A percentile compares a stretch with the other conserved stretches of the same genome.
phyloP scores from a whole-genome alignment of 345 rosid genomes.

The Lumnitzera racemosa region DNA sequence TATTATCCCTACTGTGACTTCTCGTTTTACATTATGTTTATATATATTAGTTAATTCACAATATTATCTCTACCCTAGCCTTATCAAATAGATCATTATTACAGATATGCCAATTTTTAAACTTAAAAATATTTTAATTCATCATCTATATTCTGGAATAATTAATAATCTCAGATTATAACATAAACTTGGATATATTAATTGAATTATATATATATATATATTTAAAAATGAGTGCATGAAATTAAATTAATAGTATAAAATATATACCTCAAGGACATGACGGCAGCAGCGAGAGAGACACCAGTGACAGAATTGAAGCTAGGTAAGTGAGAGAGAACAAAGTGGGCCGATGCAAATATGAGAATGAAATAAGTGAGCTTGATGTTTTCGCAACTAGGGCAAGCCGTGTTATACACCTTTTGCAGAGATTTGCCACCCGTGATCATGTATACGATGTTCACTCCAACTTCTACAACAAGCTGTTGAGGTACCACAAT shows the following conservation, averaged over 20 bases:
- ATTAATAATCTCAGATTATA: too few relatives aligned
- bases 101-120: too few relatives aligned
- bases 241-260: background rate
- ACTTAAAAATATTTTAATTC: too few relatives aligned
- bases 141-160: too few relatives aligned
- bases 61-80: too few relatives aligned
- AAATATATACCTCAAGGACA: constrained; percentile 47
- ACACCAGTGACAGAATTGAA: constrained; percentile 53
- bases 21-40: too few relatives aligned
- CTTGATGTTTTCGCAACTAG: constrained; percentile 35
- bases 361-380: constrained; percentile 56
- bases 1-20: too few relatives aligned
- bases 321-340: constrained; percentile 56
- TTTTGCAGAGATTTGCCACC: constrained; percentile 62
- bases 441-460: constrained; percentile 57
- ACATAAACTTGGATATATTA: background rate
- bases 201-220: background rate
- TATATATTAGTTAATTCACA: too few relatives aligned
- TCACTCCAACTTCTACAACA: constrained; percentile 51
- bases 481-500: constrained; percentile 63
- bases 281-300: constrained; percentile 57
- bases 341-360: constrained; percentile 43
- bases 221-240: background rate
- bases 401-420: constrained; percentile 30
- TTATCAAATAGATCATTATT: too few relatives aligned